phyloP scores from a whole-genome alignment of 345 rosid genomes.

The Angophora floribunda region DNA sequence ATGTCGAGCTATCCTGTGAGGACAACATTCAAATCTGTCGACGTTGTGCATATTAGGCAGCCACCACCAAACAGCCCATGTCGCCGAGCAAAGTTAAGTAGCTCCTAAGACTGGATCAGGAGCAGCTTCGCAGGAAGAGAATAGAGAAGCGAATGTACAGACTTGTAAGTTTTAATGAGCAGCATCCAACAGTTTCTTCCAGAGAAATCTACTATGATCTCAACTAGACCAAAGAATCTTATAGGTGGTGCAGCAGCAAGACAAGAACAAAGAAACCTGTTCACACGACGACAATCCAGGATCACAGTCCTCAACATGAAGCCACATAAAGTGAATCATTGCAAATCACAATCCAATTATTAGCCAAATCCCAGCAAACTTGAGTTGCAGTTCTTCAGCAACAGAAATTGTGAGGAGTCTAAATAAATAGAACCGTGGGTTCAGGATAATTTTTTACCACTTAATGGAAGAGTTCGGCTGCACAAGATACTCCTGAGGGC shows the following conservation, averaged over 20 bases:
- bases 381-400: neutral
- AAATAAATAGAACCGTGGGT: neutral
- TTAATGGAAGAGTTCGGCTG: conserved; percentile 70
- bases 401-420: neutral
- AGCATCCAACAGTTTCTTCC: neutral
- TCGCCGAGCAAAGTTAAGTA: neutral
- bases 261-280: neutral
- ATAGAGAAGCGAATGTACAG: neutral
- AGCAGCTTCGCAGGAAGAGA: neutral
- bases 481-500: conserved; percentile 83
- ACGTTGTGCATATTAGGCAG: neutral
- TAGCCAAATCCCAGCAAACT: neutral
- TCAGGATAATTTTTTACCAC: conserved; percentile 5
- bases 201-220: neutral
- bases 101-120: neutral
- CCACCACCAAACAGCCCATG: neutral
- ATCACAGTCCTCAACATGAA: neutral
- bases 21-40: neutral
- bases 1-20: conserved; percentile 64
- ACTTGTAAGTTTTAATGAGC: neutral
- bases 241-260: neutral
- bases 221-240: neutral
- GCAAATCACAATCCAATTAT: neutral
- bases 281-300: neutral
- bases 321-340: neutral